Evolutionary conservation across 352 stramenopile genomes (phyloP).

Genomic region (Pythium biforme): DNA sequence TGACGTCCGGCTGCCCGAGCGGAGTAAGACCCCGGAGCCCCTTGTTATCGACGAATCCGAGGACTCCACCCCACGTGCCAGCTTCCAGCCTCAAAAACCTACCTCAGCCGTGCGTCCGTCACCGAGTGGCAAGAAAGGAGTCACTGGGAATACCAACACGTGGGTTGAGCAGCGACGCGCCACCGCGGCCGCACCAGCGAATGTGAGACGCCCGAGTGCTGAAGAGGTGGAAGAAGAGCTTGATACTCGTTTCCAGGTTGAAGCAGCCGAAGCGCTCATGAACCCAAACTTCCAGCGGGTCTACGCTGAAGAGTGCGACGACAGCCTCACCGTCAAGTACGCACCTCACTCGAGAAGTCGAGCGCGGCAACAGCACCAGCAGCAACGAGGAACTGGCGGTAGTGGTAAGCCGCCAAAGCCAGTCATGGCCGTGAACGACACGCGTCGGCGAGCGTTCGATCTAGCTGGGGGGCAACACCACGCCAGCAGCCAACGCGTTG

Average conservation of each 20-base stretch:
- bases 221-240: conserved; percentile 26
- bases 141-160: neutral
- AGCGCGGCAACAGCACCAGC: neutral
- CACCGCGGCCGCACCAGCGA: neutral
- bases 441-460: conserved; percentile 2
- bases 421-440: neutral
- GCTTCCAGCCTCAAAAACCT: conserved; percentile 13
- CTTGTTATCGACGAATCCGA: neutral
- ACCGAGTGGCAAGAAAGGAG: conserved; percentile 7
- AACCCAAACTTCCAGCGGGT: conserved; percentile 79
- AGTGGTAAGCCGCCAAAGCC: conserved; percentile 16
- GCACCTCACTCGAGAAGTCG: conserved; percentile 25
- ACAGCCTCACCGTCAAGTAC: conserved; percentile 77
- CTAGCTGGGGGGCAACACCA: neutral
- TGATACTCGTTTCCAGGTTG: conserved; percentile 41
- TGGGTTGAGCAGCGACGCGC: conserved; percentile 6
- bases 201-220: neutral
- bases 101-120: neutral
- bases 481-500: neutral
- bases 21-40: conserved; percentile 34
- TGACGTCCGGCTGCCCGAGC: conserved; percentile 51
- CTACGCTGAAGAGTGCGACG: conserved; percentile 78
- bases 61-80: neutral
- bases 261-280: conserved; percentile 62
- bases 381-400: neutral